phyloP scores from a whole-genome alignment of 1,284 basidiomycete species.

The Cryptococcus depauperatus region DNA sequence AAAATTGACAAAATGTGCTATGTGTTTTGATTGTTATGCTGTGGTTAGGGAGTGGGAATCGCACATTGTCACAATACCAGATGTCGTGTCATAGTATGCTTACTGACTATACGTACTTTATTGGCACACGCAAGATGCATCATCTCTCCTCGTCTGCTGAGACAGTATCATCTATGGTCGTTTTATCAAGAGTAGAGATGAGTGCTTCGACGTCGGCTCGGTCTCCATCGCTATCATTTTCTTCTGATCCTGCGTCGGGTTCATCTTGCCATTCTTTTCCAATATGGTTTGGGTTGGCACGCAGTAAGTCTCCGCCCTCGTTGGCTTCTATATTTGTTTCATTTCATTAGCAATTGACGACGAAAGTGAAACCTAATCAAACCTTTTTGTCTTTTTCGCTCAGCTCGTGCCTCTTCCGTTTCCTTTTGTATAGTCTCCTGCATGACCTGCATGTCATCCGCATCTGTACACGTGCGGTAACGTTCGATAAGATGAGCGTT shows the following conservation, averaged over 20 bases:
- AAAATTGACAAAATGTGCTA: too few species aligned
- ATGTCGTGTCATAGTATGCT: too few species aligned
- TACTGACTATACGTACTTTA: too few species aligned
- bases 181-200: conserved; percentile 21
- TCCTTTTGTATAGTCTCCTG: conserved; percentile 69
- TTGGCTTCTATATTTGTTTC: conserved; percentile 15
- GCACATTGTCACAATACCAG: too few species aligned
- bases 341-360: not conserved
- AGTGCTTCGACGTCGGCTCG: conserved; percentile 35
- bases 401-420: conserved; percentile 57
- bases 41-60: too few species aligned
- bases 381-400: conserved; percentile 53
- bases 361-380: conserved; percentile 1
- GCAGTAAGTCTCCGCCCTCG: conserved; percentile 48
- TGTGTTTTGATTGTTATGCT: too few species aligned
- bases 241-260: conserved; percentile 10
- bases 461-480: conserved; percentile 61
- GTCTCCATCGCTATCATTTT: conserved; percentile 25
- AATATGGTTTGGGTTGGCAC: conserved; percentile 55
- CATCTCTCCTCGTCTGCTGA: too few species aligned
- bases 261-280: conserved; percentile 30
- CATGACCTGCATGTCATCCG: conserved; percentile 57
- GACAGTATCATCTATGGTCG: conserved; percentile 12
- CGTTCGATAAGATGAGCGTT: conserved; percentile 65
- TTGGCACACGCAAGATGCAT: too few species aligned